These are phyloP conservation scores for Phytopythium boreale DNA, from an alignment of 352 stramenopile species.

Conservation along the genomic window DNA sequence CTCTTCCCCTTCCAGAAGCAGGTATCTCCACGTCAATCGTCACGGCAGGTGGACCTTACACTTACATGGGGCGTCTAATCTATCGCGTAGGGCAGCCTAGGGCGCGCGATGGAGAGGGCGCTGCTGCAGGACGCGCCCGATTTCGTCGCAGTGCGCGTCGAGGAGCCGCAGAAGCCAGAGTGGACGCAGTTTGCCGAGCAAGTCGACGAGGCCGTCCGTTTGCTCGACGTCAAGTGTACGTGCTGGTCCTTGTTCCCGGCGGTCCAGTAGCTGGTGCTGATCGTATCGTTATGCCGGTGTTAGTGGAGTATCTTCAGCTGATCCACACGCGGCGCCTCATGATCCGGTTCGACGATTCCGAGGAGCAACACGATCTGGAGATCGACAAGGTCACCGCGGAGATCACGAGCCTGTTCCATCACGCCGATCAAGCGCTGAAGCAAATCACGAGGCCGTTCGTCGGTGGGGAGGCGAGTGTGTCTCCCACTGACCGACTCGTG, in stretches of 20 bases:
- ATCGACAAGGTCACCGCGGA: constrained; percentile 69
- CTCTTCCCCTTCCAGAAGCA: constrained; percentile 54
- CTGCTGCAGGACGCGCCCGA: constrained; percentile 56
- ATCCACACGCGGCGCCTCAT: constrained; percentile 75
- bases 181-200: constrained; percentile 64
- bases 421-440: constrained; percentile 64
- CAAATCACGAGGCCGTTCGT: constrained; percentile 62
- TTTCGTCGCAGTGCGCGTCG: constrained; percentile 24
- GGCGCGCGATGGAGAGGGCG: constrained; percentile 55
- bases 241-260: background rate
- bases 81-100: constrained; percentile 35
- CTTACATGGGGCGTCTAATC: background rate
- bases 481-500: constrained; percentile 52
- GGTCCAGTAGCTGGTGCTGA: background rate
- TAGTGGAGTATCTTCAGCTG: constrained; percentile 83
- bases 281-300: background rate
- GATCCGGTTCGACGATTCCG: constrained; percentile 76
- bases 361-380: constrained; percentile 65
- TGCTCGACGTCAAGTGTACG: constrained; percentile 72
- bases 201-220: constrained; percentile 57
- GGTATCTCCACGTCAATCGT: constrained; percentile 12
- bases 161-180: constrained; percentile 40
- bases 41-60: background rate
- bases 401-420: constrained; percentile 60
- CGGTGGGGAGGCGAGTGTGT: constrained; percentile 37